Percentiles rank a stretch among this genome's conserved stretches.
phyloP scores from a whole-genome alignment of 2,329 filamentous ascomycete species.

The Penicillium sp. region DNA sequence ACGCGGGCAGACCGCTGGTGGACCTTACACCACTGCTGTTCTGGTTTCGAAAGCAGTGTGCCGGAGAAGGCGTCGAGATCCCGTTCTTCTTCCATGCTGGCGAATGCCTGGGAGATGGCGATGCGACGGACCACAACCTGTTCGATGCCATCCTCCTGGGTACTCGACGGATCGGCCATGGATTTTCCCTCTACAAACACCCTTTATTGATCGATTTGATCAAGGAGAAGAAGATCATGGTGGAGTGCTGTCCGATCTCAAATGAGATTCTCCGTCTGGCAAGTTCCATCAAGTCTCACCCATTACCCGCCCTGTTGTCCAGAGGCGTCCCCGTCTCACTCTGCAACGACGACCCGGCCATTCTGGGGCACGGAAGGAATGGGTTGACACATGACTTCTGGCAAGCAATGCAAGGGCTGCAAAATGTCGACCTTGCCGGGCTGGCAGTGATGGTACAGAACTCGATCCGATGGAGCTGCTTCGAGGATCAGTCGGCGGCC shows the following conservation, averaged over 20 bases:
- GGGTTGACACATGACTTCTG: conserved; percentile 92
- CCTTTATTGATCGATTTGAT: conserved; percentile 84
- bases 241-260: conserved; percentile 87
- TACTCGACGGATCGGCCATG: conserved; percentile 84
- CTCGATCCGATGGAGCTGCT: conserved; percentile 83
- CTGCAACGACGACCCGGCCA: conserved; percentile 86
- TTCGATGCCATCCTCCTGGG: conserved; percentile 87
- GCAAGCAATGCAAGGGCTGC: conserved; percentile 87
- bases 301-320: conserved; percentile 77
- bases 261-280: conserved; percentile 84
- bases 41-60: conserved; percentile 88
- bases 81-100: conserved; percentile 97
- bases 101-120: conserved; percentile 78
- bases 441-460: conserved; percentile 87
- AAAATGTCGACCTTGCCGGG: conserved; percentile 84
- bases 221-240: conserved; percentile 79
- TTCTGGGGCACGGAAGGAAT: conserved; percentile 76
- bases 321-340: conserved; percentile 80
- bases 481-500: conserved; percentile 70
- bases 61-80: conserved; percentile 71
- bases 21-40: conserved; percentile 82
- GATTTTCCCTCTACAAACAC: conserved; percentile 85
- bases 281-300: conserved; percentile 71
- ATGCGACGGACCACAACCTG: conserved; percentile 74
- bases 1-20: conserved; percentile 69